phyloP scores from a whole-genome alignment of 371 early-diverging fungal species.

The Mortierella sp. region DNA sequence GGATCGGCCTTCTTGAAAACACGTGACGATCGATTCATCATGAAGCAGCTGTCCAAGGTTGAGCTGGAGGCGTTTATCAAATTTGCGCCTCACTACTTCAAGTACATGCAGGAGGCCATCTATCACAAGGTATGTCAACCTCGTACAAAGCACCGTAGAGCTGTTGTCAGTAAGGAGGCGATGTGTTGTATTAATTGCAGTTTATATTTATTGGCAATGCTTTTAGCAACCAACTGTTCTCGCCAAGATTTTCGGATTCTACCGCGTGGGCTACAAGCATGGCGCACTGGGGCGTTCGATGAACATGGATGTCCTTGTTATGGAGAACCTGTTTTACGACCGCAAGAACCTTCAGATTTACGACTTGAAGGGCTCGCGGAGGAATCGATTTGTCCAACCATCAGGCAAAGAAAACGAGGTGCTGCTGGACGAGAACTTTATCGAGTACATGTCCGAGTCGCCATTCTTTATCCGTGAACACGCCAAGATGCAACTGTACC shows the following conservation, averaged over 20 bases:
- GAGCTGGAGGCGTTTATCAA: slow-evolving; percentile 92
- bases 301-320: slow-evolving; percentile 92
- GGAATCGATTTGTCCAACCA: slow-evolving; percentile 92
- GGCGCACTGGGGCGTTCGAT: slow-evolving; percentile 81
- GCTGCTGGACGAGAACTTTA: slow-evolving; percentile 91
- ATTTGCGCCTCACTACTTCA: slow-evolving; percentile 94
- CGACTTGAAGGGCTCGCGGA: slow-evolving; percentile 95
- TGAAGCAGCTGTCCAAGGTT: slow-evolving; percentile 89
- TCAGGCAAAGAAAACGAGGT: slow-evolving; percentile 90
- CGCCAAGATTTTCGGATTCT: slow-evolving; percentile 95
- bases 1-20: slow-evolving; percentile 94
- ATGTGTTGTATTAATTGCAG: neutral
- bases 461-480: slow-evolving; percentile 92
- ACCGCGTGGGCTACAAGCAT: slow-evolving; percentile 89
- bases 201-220: neutral
- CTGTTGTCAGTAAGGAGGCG: neutral
- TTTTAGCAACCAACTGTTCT: slow-evolving; percentile 84
- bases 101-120: slow-evolving; percentile 88
- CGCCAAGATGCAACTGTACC: slow-evolving; percentile 83
- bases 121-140: slow-evolving; percentile 72
- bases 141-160: too few species aligned
- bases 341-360: slow-evolving; percentile 82
- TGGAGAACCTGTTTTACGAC: slow-evolving; percentile 96
- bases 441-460: slow-evolving; percentile 85
- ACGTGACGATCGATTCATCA: slow-evolving; percentile 90